Evolutionary conservation across 495 filamentous ascomycete species (phyloP), one percentile per base, ranked within the genome.

Genomic region (Extremus antarcticus): DNA sequence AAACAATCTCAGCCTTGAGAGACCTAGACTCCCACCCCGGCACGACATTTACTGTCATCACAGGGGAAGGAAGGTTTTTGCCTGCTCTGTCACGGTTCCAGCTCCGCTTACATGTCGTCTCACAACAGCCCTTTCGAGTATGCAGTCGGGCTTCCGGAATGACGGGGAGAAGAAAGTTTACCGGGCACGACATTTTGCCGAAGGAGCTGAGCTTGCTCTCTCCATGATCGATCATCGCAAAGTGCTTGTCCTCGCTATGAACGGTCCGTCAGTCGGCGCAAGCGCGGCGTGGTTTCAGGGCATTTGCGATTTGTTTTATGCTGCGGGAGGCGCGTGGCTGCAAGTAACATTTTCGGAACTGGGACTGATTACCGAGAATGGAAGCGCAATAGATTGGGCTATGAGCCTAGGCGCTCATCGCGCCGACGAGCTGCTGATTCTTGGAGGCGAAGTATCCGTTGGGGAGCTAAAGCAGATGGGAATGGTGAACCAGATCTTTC

Each of bases 391-490:
- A 32, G 56, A 53, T 38, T 64, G 65, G 40, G 61, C 63, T 2
- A 60, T 66, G 50, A 55, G 56, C 38, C 63, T 68, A 11, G 65
- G 65, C 52, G 59, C 66, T 24, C 63, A 66, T 32, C 63, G 63
- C 52, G 61, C 65, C 13, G 66, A 68, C 51, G 65, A 68, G 51
- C 64, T 65, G 43, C 58, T 68, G 17, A 68, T 68, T 63, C 62
- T 68, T 50, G 65, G 65, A 3, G 57, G 57, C 23, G 55, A 66
- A 45, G 29, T 68, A 4, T 41, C 54, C 20, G 65, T 56, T 15
- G 20, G 55, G 25, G 65, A 68, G 51, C 25, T 51, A 17, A 45
- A 57, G 48, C 38, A 43, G 21, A 40, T 22, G 16, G 65, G 65
- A 3, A 20, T 68, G 52, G 65, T 66, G 11, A 68, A 68, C 41